phyloP scores from a whole-genome alignment of 2,329 filamentous ascomycete genomes.

The Teratosphaeria epicoccoides region DNA sequence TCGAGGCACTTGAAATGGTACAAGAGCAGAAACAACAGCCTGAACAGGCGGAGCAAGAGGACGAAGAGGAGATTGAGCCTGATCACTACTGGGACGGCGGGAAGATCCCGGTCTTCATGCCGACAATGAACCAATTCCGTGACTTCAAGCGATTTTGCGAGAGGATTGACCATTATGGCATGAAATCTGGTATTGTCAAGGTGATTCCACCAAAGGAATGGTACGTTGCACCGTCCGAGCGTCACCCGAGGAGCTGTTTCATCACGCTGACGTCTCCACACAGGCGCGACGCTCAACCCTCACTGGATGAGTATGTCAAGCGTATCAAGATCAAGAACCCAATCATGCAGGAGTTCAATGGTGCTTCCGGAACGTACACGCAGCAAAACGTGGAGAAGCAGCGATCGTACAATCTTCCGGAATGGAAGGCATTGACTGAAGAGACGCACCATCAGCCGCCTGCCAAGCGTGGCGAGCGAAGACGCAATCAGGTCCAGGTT shows the following conservation, averaged over 20 bases:
- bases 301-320: conserved; percentile 77
- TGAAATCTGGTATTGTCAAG: conserved; percentile 96
- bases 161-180: conserved; percentile 85
- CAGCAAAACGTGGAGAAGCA: conserved; percentile 96
- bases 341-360: conserved; percentile 97
- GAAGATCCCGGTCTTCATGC: conserved; percentile 85
- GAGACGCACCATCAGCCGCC: conserved; percentile 94
- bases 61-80: conserved; percentile 55
- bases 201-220: conserved; percentile 89
- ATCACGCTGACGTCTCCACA: conserved; percentile 4
- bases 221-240: conserved; percentile 41
- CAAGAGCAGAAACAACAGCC: neutral
- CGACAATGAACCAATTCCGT: conserved; percentile 87
- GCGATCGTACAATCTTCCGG: conserved; percentile 87
- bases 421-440: conserved; percentile 89
- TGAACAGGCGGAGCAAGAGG: conserved; percentile 34
- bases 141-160: conserved; percentile 88
- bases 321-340: conserved; percentile 89
- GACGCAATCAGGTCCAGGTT: conserved; percentile 45
- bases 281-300: conserved; percentile 60
- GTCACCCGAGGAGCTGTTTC: neutral
- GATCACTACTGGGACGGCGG: conserved; percentile 78
- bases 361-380: conserved; percentile 86
- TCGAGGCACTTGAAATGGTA: neutral
- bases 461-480: conserved; percentile 72